Evolutionary conservation across 805 yeast genomes (phyloP), one percentile per base, ranked within the genome.

Genomic region (Maudiozyma bulderi): DNA sequence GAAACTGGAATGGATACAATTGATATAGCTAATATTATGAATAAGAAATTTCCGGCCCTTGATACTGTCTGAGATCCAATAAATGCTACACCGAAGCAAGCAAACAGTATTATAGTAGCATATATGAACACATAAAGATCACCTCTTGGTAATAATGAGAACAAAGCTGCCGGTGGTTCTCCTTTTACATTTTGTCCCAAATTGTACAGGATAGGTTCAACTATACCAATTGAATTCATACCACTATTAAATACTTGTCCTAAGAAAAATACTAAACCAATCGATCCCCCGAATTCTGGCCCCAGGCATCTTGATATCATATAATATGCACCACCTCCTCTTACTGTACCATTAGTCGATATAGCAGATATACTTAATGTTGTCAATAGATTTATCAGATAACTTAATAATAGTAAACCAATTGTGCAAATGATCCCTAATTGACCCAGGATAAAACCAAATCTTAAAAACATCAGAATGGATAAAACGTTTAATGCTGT

Each of bases 311-410:
- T 75, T 34, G 95, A 85, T 51, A 93, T 88, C 97, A 93, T 93
- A 60, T 89, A 93, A 64, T 93, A 93, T 0, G 98, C 97, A 44
- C 99, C 99, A 13, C 99, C 99, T 11, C 98, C 98, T 56, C 89
- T 78, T 2, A 93, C 98, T 0, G 95, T 88, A 26, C 99, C 99
- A 62, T 93, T 93, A 1, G 99, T 93, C 2, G 97, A 88, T 52
- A 93, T 93, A 1, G 99, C 99, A 48, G 95, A 86, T 50, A 93
- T 82, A 20, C 96, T 86, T 55, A 93, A 67, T 0, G 95, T 87
- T 0, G 99, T 93, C 49, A 93, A 71, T 6, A 88, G 71, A 62
- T 91, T 84, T 53, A 93, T 88, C 3, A 80, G 61, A 63, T 90
- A 93, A 44, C 95, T 84, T 64, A 88, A 63, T 2, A 82, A 48